Evolutionary conservation across 257 asterid species (phyloP).

Genomic region (Orobanche coerulescens): DNA sequence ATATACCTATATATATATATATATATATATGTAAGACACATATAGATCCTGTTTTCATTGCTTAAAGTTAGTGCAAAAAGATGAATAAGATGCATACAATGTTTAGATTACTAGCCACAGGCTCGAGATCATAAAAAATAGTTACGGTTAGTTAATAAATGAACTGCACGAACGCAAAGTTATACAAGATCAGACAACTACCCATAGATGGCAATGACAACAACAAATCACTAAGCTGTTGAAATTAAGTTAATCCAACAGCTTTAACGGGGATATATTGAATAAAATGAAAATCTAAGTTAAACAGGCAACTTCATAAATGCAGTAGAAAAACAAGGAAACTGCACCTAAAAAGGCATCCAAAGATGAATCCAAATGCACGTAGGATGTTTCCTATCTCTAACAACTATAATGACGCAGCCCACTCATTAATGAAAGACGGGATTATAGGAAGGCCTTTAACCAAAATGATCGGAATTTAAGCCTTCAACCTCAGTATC

Average conservation of each 20-base stretch:
- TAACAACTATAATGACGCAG: constrained; percentile 4
- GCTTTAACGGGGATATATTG: not conserved
- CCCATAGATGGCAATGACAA: not conserved
- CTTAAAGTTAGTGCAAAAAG: constrained; percentile 2
- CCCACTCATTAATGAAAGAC: constrained; percentile 10
- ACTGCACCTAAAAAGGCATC: constrained; percentile 6
- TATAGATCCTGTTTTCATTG: not conserved
- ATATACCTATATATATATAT: no score
- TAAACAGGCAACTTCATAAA: not conserved
- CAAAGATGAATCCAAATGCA: not conserved
- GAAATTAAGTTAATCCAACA: not conserved
- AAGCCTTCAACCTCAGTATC: constrained; percentile 32
- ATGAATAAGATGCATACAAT: not conserved
- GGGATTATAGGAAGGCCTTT: not conserved
- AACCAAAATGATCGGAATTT: constrained; percentile 19
- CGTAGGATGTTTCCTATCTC: not conserved
- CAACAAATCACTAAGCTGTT: not conserved
- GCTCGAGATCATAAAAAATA: not conserved
- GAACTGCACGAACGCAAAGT: not conserved
- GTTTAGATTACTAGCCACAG: not conserved
- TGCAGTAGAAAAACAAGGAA: not conserved
- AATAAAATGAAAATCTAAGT: not conserved
- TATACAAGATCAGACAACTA: not conserved
- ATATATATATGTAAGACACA: no score
- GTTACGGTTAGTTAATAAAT: not conserved